Conservation (phyloP, 1,139 yeast genomes). For the Protomyces inouyei region DNA sequence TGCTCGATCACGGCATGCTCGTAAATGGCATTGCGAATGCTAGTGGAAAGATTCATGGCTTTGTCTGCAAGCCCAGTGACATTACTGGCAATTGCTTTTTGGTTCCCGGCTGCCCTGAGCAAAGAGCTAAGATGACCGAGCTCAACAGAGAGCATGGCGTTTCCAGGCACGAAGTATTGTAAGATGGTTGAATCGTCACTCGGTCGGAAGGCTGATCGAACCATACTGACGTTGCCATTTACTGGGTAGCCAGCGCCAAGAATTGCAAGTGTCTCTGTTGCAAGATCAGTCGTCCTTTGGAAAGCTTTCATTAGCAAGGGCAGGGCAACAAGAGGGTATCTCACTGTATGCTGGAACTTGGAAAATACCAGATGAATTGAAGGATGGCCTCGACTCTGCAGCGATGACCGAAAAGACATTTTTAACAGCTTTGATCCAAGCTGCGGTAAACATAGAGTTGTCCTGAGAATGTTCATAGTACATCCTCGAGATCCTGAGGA, state of each 20-base stretch:
- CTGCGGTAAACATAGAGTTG: conserved; percentile 48
- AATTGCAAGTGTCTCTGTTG: conserved; percentile 74
- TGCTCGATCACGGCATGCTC: conserved; percentile 62
- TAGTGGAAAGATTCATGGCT: conserved; percentile 37
- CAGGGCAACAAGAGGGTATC: neutral
- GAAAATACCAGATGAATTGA: conserved; percentile 56
- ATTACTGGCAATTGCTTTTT: neutral
- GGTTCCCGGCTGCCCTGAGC: conserved; percentile 29
- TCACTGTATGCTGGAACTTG: conserved; percentile 33
- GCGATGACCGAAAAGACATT: conserved; percentile 51
- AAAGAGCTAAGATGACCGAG: conserved; percentile 37
- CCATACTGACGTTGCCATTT: conserved; percentile 59
- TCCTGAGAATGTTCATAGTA: conserved; percentile 55
- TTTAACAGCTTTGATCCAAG: conserved; percentile 60
- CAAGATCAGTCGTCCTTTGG: conserved; percentile 58
- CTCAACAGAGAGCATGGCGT: conserved; percentile 70
- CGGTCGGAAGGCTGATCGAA: conserved; percentile 85
- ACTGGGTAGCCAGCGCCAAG: conserved; percentile 83
- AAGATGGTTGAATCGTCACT: conserved; percentile 81
- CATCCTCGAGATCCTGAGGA: conserved; percentile 67
- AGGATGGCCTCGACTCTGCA: conserved; percentile 63
- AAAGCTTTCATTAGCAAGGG: conserved; percentile 40
- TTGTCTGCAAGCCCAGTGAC: conserved; percentile 21
- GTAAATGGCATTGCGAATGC: conserved; percentile 55
- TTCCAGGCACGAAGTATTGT: conserved; percentile 81